Conservation (phyloP, 768 basidiomycete species). For the Suillus subluteus region DNA sequence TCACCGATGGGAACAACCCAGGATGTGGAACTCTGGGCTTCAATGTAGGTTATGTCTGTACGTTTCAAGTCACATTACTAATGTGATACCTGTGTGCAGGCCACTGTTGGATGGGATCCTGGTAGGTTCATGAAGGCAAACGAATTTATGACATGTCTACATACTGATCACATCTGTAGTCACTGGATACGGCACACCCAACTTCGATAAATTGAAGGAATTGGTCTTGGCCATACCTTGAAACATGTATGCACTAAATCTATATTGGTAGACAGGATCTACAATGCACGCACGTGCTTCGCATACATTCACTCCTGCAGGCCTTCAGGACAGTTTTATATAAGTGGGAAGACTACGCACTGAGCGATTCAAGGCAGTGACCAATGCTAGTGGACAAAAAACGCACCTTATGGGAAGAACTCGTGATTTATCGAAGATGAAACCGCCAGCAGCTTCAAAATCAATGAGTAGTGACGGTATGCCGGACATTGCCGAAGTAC, state of each 20-base stretch:
- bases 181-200: conserved; percentile 60
- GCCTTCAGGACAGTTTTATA: background rate
- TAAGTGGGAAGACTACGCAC: background rate
- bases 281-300: background rate
- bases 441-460: background rate
- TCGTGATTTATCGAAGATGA: background rate
- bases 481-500: no score
- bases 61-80: background rate
- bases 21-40: conserved; percentile 69
- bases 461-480: background rate
- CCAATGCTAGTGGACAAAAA: no score
- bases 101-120: conserved; percentile 61
- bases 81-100: conserved; percentile 30
- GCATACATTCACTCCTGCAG: background rate
- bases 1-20: conserved; percentile 48
- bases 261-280: background rate
- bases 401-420: background rate
- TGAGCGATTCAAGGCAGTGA: background rate
- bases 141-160: conserved; percentile 6
- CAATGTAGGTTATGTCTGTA: conserved; percentile 49
- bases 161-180: conserved; percentile 35
- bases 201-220: conserved; percentile 49
- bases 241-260: background rate
- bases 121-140: conserved; percentile 38
- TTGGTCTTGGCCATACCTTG: conserved; percentile 31